Evolutionary conservation across 2,329 filamentous ascomycete species (phyloP), one percentile per base, ranked within the genome.

Genomic region (Epichloe typhina): DNA sequence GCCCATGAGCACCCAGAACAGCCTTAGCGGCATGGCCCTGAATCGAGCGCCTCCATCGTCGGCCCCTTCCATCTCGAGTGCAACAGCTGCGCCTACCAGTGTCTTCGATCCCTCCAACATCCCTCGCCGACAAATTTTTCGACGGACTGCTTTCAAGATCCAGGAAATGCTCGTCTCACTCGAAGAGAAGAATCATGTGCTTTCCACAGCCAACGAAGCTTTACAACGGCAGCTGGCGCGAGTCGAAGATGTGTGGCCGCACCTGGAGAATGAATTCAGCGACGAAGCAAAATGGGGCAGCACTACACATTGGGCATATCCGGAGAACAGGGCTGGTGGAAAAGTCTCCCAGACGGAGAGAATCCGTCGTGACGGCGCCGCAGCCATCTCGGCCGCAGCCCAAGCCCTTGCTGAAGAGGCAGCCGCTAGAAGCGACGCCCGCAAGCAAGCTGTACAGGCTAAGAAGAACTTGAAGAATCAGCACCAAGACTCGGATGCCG

Each of bases 141-240:
- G 83, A 59, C 83, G 88, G 53, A 82, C 91, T 49, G 83, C 88
- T 38, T 76, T 82, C 59, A 84, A 86, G 56, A 83, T 95, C 49
- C 80, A 84, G 57, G 86, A 90, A 59, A 86, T 97, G 74, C 80
- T 97, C 43, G 81, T 88, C 46, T 91, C 90, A 1, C 77, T 97
- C 38, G 93, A 98, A 62, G 93, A 98, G 69, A 98, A 98, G 70
- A 95, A 96, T 58, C 90, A 96, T 59, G 93, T 98, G 58, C 85
- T 97, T 51, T 85, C 87, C 38, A 94, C 91, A 15, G 91, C 93
- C 50, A 93, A 91, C 60, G 87, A 95, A 58, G 88, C 90, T 44
- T 79, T 97, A 12, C 81, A 88, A 57, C 87, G 86, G 62, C 89
- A 96, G 62, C 76, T 96, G 37, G 72, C 79, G 53, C 87, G 94